Base-by-base conservation (phyloP, 2,329 filamentous ascomycete species). In the Aspergillus eucalypticola region DNA sequence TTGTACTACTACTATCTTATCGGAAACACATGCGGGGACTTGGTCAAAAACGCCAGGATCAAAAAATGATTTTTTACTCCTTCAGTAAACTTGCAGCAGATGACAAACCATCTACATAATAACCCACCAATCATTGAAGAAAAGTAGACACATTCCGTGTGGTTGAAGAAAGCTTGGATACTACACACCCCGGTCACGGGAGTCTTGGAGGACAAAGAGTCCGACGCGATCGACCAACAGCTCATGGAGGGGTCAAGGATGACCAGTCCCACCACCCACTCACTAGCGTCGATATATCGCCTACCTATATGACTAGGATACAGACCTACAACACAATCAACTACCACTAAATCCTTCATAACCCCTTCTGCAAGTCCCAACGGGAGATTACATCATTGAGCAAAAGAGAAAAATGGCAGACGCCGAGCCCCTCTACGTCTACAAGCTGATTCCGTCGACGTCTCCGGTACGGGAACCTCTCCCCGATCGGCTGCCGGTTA, bases 381-480 rank as follows among this genome's bases (percentile, higher is more conserved):
- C 19, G 4, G 19, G 41, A 23, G 7, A 23, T 7, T 13, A 49
- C 41, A 44, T 23, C 41, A 23, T 35, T 2, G 11, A 13, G 5
- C 10, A 10, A 42, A 42, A 42, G 17, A 19, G 4, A 3, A 66
- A 53, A 58, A 71, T 71, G 68, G 52, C 64, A 2, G 58, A 66
- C 48, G 23, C 60, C n/a, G 60, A 70, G 19, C 73, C 73, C 27
- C 63, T 64, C 23, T 78, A 72, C 57, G 58, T 77, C 60, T 78
- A 78, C 65, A 78, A 78, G 60, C 70, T 78, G 48, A 59, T 76
- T 8, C 71, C 76, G 17, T 76, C 75, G 8, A 68, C 72, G 3
- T 53, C 69, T 8, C 73, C 72, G 3, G 69, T 77, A 23, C 70
- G 69, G 15, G 73, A 77, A 56, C 69, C 75, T 32, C 62, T 76